Conservation (phyloP, 306 rosid genomes). For the Oemleria cerasiformis region DNA sequence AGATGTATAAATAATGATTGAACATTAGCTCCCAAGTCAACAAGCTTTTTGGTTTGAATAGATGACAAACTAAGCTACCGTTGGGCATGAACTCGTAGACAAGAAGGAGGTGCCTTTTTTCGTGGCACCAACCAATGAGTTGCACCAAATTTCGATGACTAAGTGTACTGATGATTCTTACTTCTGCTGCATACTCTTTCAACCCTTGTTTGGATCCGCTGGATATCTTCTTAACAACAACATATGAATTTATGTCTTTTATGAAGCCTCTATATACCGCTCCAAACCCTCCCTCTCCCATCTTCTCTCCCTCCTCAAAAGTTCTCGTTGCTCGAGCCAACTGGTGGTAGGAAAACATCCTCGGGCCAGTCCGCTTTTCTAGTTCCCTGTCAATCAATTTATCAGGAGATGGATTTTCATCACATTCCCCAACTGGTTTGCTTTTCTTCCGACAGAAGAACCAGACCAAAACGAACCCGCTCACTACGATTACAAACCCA, state of each 20-base stretch:
- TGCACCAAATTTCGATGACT: constrained; percentile 9
- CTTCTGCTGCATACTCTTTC: constrained; percentile 37
- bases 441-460: background rate
- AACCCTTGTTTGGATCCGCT: constrained; percentile 22
- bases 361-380: background rate
- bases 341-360: too few relatives aligned
- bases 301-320: too few relatives aligned
- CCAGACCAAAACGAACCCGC: background rate
- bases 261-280: constrained; percentile 37
- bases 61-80: too few relatives aligned
- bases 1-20: too few relatives aligned
- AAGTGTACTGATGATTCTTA: constrained; percentile 26
- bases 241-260: constrained; percentile 20
- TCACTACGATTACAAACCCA: background rate
- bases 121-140: background rate
- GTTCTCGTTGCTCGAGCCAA: too few relatives aligned
- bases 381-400: background rate
- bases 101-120: background rate
- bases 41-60: too few relatives aligned
- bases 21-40: too few relatives aligned
- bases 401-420: background rate
- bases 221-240: constrained; percentile 31
- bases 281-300: too few relatives aligned
- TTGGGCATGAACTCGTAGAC: too few relatives aligned
- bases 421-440: background rate